Evolutionary conservation across 1,284 basidiomycete species (phyloP).

Genomic region (Apiotrichum montevideense): DNA sequence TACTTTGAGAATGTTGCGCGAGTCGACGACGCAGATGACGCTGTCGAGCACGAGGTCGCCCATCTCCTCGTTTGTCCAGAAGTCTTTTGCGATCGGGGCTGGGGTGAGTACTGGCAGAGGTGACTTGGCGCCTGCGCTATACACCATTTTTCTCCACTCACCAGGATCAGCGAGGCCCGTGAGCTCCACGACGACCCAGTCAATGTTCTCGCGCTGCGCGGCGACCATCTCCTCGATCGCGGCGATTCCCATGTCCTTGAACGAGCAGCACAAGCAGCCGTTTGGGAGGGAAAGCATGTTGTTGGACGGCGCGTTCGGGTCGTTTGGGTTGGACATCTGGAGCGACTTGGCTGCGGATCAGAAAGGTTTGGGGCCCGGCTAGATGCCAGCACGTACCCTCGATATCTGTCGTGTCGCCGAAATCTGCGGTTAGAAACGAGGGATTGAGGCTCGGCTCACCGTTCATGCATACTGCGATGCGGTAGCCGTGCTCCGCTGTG

Average conservation of each 20-base stretch:
- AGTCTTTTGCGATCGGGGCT: conserved; percentile 70
- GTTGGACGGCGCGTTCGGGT: conserved; percentile 39
- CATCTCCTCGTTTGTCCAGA: conserved; percentile 90
- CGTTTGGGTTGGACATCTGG: conserved; percentile 55
- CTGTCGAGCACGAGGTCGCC: conserved; percentile 73
- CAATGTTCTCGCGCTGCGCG: conserved; percentile 64
- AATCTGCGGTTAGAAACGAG: conserved; percentile 30
- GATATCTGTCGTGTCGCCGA: conserved; percentile 49
- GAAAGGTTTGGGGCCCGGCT: not conserved
- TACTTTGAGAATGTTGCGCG: conserved; percentile 72
- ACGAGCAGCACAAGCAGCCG: conserved; percentile 88
- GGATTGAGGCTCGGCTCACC: conserved; percentile 39
- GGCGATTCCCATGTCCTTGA: conserved; percentile 82
- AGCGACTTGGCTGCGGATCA: conserved; percentile 29
- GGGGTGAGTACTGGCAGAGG: not conserved
- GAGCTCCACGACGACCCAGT: conserved; percentile 87
- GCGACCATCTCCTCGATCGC: conserved; percentile 74
- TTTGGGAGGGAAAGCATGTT: conserved; percentile 77
- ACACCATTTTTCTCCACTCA: conserved; percentile 30
- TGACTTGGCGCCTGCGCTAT: no score
- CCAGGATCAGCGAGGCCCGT: conserved; percentile 91
- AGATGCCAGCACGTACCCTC: conserved; percentile 35
- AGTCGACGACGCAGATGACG: conserved; percentile 85
- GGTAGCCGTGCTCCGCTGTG: conserved; percentile 82
- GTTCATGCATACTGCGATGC: conserved; percentile 96